Evolutionary conservation across 371 early-diverging fungal species (phyloP).

Genomic region (Lichtheimia hyalospora): DNA sequence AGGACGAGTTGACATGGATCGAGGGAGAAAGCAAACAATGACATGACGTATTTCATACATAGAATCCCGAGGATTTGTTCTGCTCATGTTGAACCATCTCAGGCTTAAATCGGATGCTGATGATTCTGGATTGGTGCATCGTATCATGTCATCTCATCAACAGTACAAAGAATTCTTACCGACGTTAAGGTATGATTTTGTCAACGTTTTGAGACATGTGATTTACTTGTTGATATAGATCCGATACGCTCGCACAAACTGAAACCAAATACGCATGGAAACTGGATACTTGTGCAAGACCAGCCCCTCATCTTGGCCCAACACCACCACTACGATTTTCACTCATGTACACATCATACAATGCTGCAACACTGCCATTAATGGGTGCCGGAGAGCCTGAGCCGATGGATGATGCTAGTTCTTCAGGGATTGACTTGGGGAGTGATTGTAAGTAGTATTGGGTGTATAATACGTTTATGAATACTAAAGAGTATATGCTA

Average conservation of each 20-base stretch:
- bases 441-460: slow-evolving; percentile 31
- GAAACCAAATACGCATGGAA: slow-evolving; percentile 35
- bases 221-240: slow-evolving; percentile 6
- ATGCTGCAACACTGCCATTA: slow-evolving; percentile 28
- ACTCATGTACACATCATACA: slow-evolving; percentile 35
- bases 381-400: slow-evolving; percentile 21
- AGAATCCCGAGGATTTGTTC: slow-evolving; percentile 38
- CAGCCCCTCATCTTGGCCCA: slow-evolving; percentile 48
- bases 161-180: slow-evolving; percentile 33
- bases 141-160: slow-evolving; percentile 22
- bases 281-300: slow-evolving; percentile 38
- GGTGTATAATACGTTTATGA: neutral
- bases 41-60: neutral
- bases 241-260: slow-evolving; percentile 36
- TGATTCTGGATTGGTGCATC: slow-evolving; percentile 19
- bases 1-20: too few relatives aligned
- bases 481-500: slow-evolving; percentile 4
- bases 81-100: slow-evolving; percentile 42
- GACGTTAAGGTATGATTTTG: slow-evolving; percentile 22
- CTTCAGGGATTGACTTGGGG: slow-evolving; percentile 37
- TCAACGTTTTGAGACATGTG: neutral
- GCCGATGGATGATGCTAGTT: slow-evolving; percentile 16
- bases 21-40: neutral
- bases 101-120: slow-evolving; percentile 36
- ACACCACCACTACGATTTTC: slow-evolving; percentile 37